Base-by-base conservation (phyloP, 306 rosid genomes). In the Carpinus fangiana region DNA sequence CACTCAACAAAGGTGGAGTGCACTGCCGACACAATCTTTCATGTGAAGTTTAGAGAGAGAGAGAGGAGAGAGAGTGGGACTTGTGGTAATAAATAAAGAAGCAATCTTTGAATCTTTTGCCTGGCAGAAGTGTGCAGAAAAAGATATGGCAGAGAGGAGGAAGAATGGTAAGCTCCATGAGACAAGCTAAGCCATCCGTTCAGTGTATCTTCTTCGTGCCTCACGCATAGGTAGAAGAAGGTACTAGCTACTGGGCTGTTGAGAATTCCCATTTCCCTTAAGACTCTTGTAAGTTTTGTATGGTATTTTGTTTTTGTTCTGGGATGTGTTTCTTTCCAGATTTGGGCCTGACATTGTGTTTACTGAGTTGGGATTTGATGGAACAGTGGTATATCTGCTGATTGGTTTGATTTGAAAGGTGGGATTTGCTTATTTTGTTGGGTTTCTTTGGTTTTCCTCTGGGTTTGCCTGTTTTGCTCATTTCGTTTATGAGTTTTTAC, bases 281-380 rank as follows among this genome's bases (percentile, higher is more conserved):
- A 67, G 48, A 73, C 76, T 87, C 70, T 48, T 88, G 96, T 90
- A 83, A 85, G 91, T 88, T 82, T 80, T 61, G 46, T 38, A 3
- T 53, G 13, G 62, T 23, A 53, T 36, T 72, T 23, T 51, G 2
- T 8, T 38, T 36, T 2, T 12, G 17, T 12, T 20, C 69, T 48
- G 17, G 20, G 54, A 41, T 3, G 1, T 13, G 28, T 4, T 2
- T 16, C 10, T 69, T 52, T 14, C 18, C 41, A 79, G n/a, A 56
- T 79, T 28, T 12, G 47, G 77, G 53, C 55, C 66, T 69, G 81
- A 81, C 79, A 65, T 76, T 18, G 45, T 75, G 36, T 34, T 59
- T 7, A 56, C 47, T 73, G 71, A 23, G 54, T 45, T 76, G 73
- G 77, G 77, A 50, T 79, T 75, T 73, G 47, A 41, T 75, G 72